phyloP scores from a whole-genome alignment of 768 basidiomycete genomes.

The Mycena vitilis region DNA sequence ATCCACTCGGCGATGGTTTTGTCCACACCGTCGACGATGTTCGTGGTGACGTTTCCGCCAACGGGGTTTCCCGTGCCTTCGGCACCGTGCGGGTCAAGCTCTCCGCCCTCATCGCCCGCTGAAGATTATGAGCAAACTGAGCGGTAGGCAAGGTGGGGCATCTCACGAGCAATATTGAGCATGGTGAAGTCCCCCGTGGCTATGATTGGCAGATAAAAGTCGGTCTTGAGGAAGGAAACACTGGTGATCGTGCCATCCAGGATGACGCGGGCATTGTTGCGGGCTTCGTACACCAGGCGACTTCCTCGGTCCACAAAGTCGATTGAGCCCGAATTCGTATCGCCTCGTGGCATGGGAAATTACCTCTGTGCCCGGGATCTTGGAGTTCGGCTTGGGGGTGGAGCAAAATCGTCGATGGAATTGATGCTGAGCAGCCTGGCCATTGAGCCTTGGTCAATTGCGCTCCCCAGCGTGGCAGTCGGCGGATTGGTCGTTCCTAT shows the following conservation, averaged over 20 bases:
- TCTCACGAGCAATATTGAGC: constrained; percentile 46
- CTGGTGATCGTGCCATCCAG: constrained; percentile 29
- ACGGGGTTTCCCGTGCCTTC: constrained; percentile 54
- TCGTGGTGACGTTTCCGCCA: constrained; percentile 59
- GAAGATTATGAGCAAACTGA: constrained; percentile 21
- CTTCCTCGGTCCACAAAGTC: constrained; percentile 20
- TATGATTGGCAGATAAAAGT: constrained; percentile 55
- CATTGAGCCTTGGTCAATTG: constrained; percentile 28
- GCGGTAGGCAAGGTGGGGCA: no score
- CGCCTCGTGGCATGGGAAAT: no score
- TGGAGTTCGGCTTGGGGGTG: not conserved
- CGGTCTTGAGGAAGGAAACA: constrained; percentile 35
- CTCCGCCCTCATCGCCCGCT: constrained; percentile 53
- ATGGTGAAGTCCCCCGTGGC: constrained; percentile 56
- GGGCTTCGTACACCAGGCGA: constrained; percentile 31
- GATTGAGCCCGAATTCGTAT: not conserved
- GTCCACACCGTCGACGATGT: constrained; percentile 50
- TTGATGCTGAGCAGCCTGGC: constrained; percentile 24
- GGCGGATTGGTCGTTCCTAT: constrained; percentile 30
- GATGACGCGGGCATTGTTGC: constrained; percentile 30
- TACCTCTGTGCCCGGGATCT: no score
- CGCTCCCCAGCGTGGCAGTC: constrained; percentile 5
- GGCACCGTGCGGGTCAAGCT: constrained; percentile 58
- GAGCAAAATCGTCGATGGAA: constrained; percentile 28
- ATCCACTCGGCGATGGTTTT: constrained; percentile 55